These are phyloP conservation scores for Ascosphaera acerosa DNA, from an alignment of 2,329 filamentous ascomycete genomes.

Conservation along the genomic window DNA sequence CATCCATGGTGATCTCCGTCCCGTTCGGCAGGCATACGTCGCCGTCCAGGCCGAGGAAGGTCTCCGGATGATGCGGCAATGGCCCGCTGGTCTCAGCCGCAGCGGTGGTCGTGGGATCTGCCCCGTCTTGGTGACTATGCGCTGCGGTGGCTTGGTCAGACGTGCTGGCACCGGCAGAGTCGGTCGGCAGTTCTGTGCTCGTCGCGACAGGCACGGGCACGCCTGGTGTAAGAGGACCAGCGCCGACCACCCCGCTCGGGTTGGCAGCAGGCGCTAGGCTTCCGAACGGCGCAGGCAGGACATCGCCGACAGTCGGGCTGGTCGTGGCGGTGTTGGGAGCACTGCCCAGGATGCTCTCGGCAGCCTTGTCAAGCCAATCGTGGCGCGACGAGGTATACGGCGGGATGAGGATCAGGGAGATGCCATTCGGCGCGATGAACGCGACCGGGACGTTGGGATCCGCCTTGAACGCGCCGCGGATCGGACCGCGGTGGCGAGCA, in stretches of 20 bases:
- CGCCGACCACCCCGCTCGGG: constrained; percentile 34
- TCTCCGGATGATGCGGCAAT: constrained; percentile 44
- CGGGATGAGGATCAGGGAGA: constrained; percentile 23
- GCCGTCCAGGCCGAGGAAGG: constrained; percentile 33
- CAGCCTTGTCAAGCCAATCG: constrained; percentile 20
- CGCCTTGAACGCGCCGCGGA: constrained; percentile 23
- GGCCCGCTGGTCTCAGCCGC: constrained; percentile 42
- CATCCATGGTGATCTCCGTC: constrained; percentile 33
- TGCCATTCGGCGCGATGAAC: constrained; percentile 22
- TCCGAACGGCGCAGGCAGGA: constrained; percentile 20
- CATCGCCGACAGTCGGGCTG: constrained; percentile 17
- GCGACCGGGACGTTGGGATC: constrained; percentile 24
- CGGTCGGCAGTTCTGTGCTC: constrained; percentile 26
- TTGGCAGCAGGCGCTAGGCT: constrained; percentile 50
- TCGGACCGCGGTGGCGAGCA: constrained; percentile 19
- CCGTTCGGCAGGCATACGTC: too few relatives aligned
- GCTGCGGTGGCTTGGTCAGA: constrained; percentile 14
- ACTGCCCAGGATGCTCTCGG: constrained; percentile 10
- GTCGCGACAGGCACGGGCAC: constrained; percentile 48
- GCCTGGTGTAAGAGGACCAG: constrained; percentile 38
- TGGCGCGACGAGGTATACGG: constrained; percentile 22
- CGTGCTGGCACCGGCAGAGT: constrained; percentile 16
- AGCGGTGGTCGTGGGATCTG: constrained; percentile 56
- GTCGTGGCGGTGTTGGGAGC: constrained; percentile 18
- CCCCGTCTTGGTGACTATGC: too few relatives aligned